Base-by-base conservation (phyloP, 371 early-diverging fungal species). In the Saksenaea vasiformis region DNA sequence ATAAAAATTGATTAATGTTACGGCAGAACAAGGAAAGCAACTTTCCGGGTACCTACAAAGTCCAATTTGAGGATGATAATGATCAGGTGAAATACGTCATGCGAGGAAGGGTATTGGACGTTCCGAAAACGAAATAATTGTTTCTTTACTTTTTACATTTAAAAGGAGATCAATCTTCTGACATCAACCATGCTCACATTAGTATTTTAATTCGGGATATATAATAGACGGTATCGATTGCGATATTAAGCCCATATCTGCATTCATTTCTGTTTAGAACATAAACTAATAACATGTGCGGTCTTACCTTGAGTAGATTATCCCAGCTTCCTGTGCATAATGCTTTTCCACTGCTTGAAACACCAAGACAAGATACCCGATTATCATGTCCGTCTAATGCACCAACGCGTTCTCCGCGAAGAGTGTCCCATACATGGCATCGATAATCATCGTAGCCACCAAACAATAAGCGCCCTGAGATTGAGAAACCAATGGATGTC, bases 401-500 rank as follows among this genome's bases (percentile, higher is more conserved):
- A 35, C 96, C 95, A 19, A 95, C 95, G 54, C 96, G 87, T 58
- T 95, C 93, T 54, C 93, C 95, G 72, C 92, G 91, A 54, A 98
- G 85, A 7, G 95, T 95, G 74, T 98, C 98, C 98, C 98, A 98
- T 8, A 95, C 97, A 68, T 96, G 95, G 85, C 95, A 94, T 77
- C 94, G 95, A 75, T 93, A 96, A 76, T 98, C 97, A 69, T 98
- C 98, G 67, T 97, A 97, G 34, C 96, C 98, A n/a, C 96, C 95
- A 84, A 98, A 98, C 57, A 98, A 71, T 26, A 97, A 78, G 24
- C 98, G 89, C 7, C 97, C 97, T 10, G 94, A 94, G 56, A 91
- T 83, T 14, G 17, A 17, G 5, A 41, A 9, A 41, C 43, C 9
- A 41, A 41, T 14, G 17, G 17, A 41, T 41, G 3, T 17, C 43